Percentiles rank a stretch among this genome's conserved stretches.
These are phyloP conservation scores for Uncinocarpus reesii DNA, from an alignment of 2,329 filamentous ascomycete species.

Conservation along the genomic window DNA sequence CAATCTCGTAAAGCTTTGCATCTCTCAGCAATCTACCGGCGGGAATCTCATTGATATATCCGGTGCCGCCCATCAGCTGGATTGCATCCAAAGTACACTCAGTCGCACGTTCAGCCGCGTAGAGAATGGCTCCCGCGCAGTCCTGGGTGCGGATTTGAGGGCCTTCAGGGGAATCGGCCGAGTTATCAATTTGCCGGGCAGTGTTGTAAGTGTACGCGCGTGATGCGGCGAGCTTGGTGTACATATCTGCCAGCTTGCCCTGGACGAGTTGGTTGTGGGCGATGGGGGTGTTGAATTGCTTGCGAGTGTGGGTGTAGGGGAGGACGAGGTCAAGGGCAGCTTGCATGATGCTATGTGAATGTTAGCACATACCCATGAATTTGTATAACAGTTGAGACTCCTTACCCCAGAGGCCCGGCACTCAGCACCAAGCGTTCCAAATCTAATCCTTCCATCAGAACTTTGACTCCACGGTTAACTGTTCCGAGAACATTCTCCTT, in stretches of 20 bases:
- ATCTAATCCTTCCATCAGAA: conserved; percentile 93
- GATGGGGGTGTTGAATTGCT: conserved; percentile 78
- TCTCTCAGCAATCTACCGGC: conserved; percentile 73
- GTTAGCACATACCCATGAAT: not conserved
- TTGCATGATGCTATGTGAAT: conserved; percentile 66
- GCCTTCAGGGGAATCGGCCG: conserved; percentile 34
- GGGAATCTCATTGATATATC: conserved; percentile 90
- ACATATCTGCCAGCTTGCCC: conserved; percentile 92
- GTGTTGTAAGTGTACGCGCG: conserved; percentile 81
- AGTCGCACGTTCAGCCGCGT: conserved; percentile 81
- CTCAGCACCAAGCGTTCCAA: conserved; percentile 86
- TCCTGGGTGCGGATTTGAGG: conserved; percentile 66
- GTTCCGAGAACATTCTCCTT: conserved; percentile 67
- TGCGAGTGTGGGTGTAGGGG: conserved; percentile 78
- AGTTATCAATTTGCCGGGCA: conserved; percentile 68
- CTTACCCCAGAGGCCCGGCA: conserved; percentile 69
- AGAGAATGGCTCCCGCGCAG: conserved; percentile 87
- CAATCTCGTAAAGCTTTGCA: conserved; percentile 85
- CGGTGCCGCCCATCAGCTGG: conserved; percentile 88
- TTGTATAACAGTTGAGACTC: not conserved
- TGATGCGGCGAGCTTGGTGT: conserved; percentile 78
- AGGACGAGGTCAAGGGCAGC: conserved; percentile 73
- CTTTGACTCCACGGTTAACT: conserved; percentile 71
- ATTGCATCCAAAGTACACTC: conserved; percentile 52
- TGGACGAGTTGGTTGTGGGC: conserved; percentile 90